These are phyloP conservation scores for Pseudocercospora macadamiae DNA, from an alignment of 2,329 filamentous ascomycete species.

Conservation along the genomic window DNA sequence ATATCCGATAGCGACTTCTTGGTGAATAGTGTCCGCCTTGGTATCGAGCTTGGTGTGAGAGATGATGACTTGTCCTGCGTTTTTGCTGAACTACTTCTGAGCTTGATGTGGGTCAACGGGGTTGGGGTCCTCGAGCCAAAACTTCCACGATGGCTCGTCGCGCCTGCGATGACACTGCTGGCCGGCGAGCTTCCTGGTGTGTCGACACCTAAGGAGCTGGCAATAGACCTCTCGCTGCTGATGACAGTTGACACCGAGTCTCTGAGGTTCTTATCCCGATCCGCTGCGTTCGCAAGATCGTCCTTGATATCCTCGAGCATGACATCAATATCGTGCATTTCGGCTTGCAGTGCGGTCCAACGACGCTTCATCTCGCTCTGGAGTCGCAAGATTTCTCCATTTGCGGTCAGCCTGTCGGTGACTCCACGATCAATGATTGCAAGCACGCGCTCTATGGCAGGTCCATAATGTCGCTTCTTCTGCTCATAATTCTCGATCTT, in stretches of 20 bases:
- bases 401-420: conserved; percentile 90
- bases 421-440: conserved; percentile 96
- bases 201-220: conserved; percentile 65
- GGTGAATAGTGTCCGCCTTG: conserved; percentile 22
- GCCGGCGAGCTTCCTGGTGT: conserved; percentile 66
- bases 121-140: conserved; percentile 51
- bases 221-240: conserved; percentile 75
- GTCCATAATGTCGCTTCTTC: conserved; percentile 91
- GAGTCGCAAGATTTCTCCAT: conserved; percentile 88
- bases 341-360: conserved; percentile 74
- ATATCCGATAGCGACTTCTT: conserved; percentile 24
- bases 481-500: conserved; percentile 92
- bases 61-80: conserved; percentile 18
- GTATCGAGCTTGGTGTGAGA: conserved; percentile 23
- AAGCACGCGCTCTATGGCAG: conserved; percentile 87
- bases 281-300: conserved; percentile 38
- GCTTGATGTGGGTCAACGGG: conserved; percentile 32
- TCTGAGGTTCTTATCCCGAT: conserved; percentile 72
- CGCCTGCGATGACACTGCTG: conserved; percentile 60
- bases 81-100: conserved; percentile 21
- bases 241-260: conserved; percentile 93
- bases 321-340: conserved; percentile 76
- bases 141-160: conserved; percentile 55
- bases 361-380: conserved; percentile 83
- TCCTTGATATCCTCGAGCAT: conserved; percentile 69